These are phyloP conservation scores for Kazachstania viticola DNA, from an alignment of 805 yeast species.

Conservation along the genomic window DNA sequence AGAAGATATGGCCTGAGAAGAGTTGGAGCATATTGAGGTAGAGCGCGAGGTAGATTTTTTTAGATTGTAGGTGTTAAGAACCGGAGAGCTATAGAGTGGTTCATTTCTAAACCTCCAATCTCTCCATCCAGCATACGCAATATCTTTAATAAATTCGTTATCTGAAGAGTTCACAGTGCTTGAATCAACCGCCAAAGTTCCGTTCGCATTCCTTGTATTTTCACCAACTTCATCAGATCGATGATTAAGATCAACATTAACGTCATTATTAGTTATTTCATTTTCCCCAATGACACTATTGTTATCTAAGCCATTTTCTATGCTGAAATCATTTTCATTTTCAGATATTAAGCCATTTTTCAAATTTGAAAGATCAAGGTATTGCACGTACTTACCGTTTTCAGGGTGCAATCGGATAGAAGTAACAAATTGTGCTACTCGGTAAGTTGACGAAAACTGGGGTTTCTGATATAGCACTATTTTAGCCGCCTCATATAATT, in stretches of 20 bases:
- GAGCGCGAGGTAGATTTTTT: slow-evolving; percentile 14
- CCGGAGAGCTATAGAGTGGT: slow-evolving; percentile 43
- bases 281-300: background rate
- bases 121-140: slow-evolving; percentile 73
- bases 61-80: slow-evolving; percentile 22
- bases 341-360: slow-evolving; percentile 28
- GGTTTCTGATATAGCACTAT: slow-evolving; percentile 45
- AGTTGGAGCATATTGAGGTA: slow-evolving; percentile 13
- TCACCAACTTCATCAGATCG: slow-evolving; percentile 6
- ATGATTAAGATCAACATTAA: background rate
- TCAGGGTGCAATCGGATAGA: slow-evolving; percentile 44
- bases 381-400: slow-evolving; percentile 45
- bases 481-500: slow-evolving; percentile 41
- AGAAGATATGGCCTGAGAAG: slow-evolving; percentile 5
- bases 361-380: slow-evolving; percentile 45
- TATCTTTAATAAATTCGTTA: slow-evolving; percentile 8
- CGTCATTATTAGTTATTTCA: background rate
- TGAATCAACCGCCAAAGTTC: background rate
- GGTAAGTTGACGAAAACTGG: slow-evolving; percentile 53
- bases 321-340: slow-evolving; percentile 9
- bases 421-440: slow-evolving; percentile 72
- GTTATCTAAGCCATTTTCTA: background rate
- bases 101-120: slow-evolving; percentile 78
- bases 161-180: slow-evolving; percentile 1
- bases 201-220: slow-evolving; percentile 2